phyloP scores from a whole-genome alignment of 805 yeast genomes.

The Diddensiella santjacobensis region DNA sequence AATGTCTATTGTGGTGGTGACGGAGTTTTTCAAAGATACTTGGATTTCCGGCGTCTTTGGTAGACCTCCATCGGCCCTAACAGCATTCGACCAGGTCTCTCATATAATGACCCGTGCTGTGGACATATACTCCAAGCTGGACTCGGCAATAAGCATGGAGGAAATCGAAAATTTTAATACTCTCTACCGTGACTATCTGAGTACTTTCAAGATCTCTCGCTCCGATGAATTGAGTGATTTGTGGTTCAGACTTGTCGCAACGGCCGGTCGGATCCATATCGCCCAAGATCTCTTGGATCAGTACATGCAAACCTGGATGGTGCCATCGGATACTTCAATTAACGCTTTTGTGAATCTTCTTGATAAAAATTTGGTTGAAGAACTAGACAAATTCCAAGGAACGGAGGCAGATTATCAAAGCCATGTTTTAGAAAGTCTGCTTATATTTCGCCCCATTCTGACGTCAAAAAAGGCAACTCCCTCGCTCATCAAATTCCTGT shows the following conservation, averaged over 20 bases:
- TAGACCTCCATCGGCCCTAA: slow-evolving; percentile 16
- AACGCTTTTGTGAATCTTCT: slow-evolving; percentile 24
- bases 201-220: slow-evolving; percentile 8
- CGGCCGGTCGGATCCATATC: slow-evolving; percentile 24
- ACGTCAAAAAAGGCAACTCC: slow-evolving; percentile 22
- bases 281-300: slow-evolving; percentile 20
- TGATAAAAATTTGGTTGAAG: slow-evolving; percentile 15
- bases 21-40: slow-evolving; percentile 24
- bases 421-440: slow-evolving; percentile 18
- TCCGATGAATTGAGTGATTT: slow-evolving; percentile 24
- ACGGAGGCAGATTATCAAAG: slow-evolving; percentile 20
- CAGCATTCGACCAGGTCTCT: slow-evolving; percentile 26
- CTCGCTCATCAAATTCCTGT: slow-evolving; percentile 24
- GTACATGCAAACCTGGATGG: slow-evolving; percentile 7
- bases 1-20: slow-evolving; percentile 18
- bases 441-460: slow-evolving; percentile 18
- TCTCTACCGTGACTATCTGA: slow-evolving; percentile 23
- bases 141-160: slow-evolving; percentile 22
- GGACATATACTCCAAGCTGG: slow-evolving; percentile 24
- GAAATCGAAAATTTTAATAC: slow-evolving; percentile 24
- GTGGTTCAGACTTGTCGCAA: slow-evolving; percentile 26
- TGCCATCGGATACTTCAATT: slow-evolving; percentile 23
- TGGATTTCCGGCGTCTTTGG: slow-evolving; percentile 29
- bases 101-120: slow-evolving; percentile 25
- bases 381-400: slow-evolving; percentile 18